Evolutionary conservation across 306 rosid genomes (phyloP), one percentile per base, ranked within the genome.

Genomic region (Myrica gale): DNA sequence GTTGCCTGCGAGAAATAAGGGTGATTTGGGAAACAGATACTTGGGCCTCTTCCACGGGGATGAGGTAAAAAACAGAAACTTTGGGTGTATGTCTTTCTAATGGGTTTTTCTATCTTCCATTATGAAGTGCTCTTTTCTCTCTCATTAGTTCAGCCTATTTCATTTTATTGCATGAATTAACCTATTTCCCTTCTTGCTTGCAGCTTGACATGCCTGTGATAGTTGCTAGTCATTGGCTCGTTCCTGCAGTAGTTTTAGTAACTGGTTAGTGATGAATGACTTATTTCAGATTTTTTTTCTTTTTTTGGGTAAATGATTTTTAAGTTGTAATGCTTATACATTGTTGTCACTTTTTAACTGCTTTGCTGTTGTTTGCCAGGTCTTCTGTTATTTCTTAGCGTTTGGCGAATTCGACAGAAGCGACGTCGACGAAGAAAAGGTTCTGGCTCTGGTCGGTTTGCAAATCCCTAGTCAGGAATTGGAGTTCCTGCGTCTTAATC

Each of bases 401-500:
- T 87, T 76, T 95, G 99, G 99, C 87, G 87, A 74, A 88, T 95
- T 71, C 90, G 97, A 74, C 96, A 92, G 85, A 95, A 79, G 86
- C 89, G 97, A 15, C 87, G 92, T 3, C 75, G 97, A 46, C 78
- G 97, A 76, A 87, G 93, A 81, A 95, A 91, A 85, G 91, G 82
- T 77, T 80, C 97, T 42, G 86, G 88, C 44, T 82, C 96, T 51
- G 79, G 91, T 39, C 87, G 92, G 76, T 76, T 84, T 83, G 53
- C 91, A 78, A 90, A 85, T 85, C 60, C 79, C 58, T 95, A 92
- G 97, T 74, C 60, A 37, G 55, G 50, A 65, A 67, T 75, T 60
- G 69, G 73, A 56, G 58, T 73, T 60, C 7, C 26, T 12, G 57
- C 16, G n/a, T 46, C 48, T 51, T 41, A 32, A 71, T 53, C 55